Evolutionary conservation across 2,329 filamentous ascomycete species (phyloP).

Genomic region (Pseudogymnoascus sp.): DNA sequence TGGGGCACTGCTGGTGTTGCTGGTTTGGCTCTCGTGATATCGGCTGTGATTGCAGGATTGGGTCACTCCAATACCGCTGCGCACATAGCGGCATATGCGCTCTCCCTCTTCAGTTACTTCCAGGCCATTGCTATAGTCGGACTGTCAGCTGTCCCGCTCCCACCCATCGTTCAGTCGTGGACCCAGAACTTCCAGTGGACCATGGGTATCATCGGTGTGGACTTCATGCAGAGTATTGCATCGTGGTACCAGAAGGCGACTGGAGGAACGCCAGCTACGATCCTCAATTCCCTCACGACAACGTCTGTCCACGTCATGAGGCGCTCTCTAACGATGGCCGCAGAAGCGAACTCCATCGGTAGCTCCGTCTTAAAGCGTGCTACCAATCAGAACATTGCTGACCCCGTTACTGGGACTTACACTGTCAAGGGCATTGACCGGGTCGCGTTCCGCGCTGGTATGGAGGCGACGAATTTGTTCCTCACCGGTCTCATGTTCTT

Average conservation of each 20-base stretch:
- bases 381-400: slow-evolving; percentile 48
- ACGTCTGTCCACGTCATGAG: slow-evolving; percentile 73
- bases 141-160: slow-evolving; percentile 71
- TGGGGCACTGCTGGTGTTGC: slow-evolving; percentile 87
- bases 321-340: slow-evolving; percentile 33
- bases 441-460: slow-evolving; percentile 76
- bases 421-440: slow-evolving; percentile 77
- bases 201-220: slow-evolving; percentile 85
- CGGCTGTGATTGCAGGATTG: slow-evolving; percentile 80
- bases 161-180: slow-evolving; percentile 85
- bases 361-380: slow-evolving; percentile 29
- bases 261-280: slow-evolving; percentile 72
- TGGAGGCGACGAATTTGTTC: slow-evolving; percentile 89
- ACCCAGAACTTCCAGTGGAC: slow-evolving; percentile 98
- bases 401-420: slow-evolving; percentile 48
- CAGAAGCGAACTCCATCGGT: slow-evolving; percentile 10
- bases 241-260: slow-evolving; percentile 96
- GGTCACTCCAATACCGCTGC: slow-evolving; percentile 92
- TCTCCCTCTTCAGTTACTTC: slow-evolving; percentile 90
- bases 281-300: slow-evolving; percentile 65
- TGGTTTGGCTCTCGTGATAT: slow-evolving; percentile 73
- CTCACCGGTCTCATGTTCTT: slow-evolving; percentile 88
- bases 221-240: slow-evolving; percentile 80
- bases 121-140: slow-evolving; percentile 89
- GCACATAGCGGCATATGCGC: slow-evolving; percentile 85